Evolutionary conservation across 2,329 filamentous ascomycete species (phyloP).

Genomic region (Diaporthe aspalathi): DNA sequence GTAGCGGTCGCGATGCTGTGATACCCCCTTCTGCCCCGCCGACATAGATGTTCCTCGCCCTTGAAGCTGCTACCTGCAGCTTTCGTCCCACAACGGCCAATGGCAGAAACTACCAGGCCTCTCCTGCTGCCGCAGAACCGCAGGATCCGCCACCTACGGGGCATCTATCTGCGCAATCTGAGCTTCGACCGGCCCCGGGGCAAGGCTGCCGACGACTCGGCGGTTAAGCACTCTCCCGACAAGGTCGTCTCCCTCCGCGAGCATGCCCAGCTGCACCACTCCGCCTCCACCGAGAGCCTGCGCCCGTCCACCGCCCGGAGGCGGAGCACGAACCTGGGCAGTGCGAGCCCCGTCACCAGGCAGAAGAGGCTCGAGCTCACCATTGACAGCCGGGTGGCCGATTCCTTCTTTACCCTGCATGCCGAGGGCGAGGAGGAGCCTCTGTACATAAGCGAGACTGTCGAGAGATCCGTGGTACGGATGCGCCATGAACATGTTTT

Average conservation of each 20-base stretch:
- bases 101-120: slow-evolving; percentile 54
- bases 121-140: slow-evolving; percentile 79
- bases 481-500: background rate
- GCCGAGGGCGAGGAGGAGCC: slow-evolving; percentile 74
- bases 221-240: slow-evolving; percentile 75
- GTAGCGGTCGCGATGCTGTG: slow-evolving; percentile 6
- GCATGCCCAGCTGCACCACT: slow-evolving; percentile 62
- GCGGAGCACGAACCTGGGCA: slow-evolving; percentile 62
- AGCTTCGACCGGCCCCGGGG: slow-evolving; percentile 69
- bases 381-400: slow-evolving; percentile 78
- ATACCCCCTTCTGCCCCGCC: background rate
- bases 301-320: slow-evolving; percentile 52
- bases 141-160: slow-evolving; percentile 86
- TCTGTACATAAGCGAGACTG: slow-evolving; percentile 89
- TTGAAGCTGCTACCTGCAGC: slow-evolving; percentile 37
- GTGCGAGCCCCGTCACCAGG: slow-evolving; percentile 60
- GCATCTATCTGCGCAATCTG: slow-evolving; percentile 88
- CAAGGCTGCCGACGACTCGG: slow-evolving; percentile 80
- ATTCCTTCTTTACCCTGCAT: slow-evolving; percentile 90
- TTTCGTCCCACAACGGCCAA: slow-evolving; percentile 38
- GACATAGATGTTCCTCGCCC: slow-evolving; percentile 30
- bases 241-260: slow-evolving; percentile 70
- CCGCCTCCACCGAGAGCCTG: slow-evolving; percentile 66
- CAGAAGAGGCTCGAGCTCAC: slow-evolving; percentile 83
- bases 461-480: slow-evolving; percentile 76